Percentiles rank a stretch among this genome's conserved stretches.
phyloP scores from a whole-genome alignment of 805 yeast genomes.

The Jamesozyma lodderae region DNA sequence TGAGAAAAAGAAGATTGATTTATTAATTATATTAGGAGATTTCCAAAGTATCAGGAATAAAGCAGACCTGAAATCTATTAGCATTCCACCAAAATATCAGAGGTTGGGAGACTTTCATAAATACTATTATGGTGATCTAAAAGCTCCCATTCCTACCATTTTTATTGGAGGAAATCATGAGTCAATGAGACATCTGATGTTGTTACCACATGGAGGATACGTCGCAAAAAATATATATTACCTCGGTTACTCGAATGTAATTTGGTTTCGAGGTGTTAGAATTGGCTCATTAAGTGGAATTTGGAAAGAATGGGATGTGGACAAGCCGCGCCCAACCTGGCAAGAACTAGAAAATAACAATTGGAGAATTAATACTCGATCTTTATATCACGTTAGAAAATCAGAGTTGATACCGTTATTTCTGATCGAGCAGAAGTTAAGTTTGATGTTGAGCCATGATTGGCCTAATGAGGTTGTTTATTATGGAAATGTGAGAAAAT shows the following conservation, averaged over 20 bases:
- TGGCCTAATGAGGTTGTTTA: slow-evolving; percentile 83
- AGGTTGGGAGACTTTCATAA: slow-evolving; percentile 69
- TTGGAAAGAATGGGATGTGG: slow-evolving; percentile 45
- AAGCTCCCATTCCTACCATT: slow-evolving; percentile 72
- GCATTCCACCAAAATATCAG: slow-evolving; percentile 73
- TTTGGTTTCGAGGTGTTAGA: slow-evolving; percentile 66
- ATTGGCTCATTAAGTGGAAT: slow-evolving; percentile 86
- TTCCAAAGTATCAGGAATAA: slow-evolving; percentile 68
- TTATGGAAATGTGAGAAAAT: slow-evolving; percentile 45
- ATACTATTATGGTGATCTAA: slow-evolving; percentile 49
- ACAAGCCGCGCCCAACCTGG: slow-evolving; percentile 43
- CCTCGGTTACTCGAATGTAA: slow-evolving; percentile 66
- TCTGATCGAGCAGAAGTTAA: slow-evolving; percentile 33
- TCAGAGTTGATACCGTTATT: slow-evolving; percentile 49
- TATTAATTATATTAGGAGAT: slow-evolving; percentile 82
- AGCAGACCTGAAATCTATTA: slow-evolving; percentile 57
- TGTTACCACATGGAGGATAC: slow-evolving; percentile 83
- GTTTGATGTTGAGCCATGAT: slow-evolving; percentile 74
- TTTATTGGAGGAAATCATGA: slow-evolving; percentile 97
- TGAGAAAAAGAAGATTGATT: slow-evolving; percentile 33
- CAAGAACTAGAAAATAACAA: slow-evolving; percentile 26
- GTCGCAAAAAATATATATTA: slow-evolving; percentile 82
- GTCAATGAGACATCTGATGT: slow-evolving; percentile 66
- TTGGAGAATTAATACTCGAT: slow-evolving; percentile 23
- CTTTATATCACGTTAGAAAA: slow-evolving; percentile 53